Evolutionary conservation across 1,284 basidiomycete species (phyloP).

Genomic region (Volvariella volvacea): DNA sequence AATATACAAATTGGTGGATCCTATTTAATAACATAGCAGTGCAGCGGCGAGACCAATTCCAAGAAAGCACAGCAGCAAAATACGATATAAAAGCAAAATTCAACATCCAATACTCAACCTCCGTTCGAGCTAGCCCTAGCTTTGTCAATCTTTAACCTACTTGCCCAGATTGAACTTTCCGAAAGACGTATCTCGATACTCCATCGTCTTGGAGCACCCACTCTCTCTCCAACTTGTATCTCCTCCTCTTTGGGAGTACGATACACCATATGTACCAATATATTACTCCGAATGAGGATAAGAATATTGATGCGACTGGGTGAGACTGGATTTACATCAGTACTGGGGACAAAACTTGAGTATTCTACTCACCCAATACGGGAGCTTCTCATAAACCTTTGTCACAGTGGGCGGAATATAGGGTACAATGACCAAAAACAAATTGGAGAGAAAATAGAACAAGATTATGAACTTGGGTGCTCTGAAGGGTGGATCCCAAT

Average conservation of each 20-base stretch:
- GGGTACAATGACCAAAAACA: slow-evolving; percentile 54
- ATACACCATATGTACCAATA: slow-evolving; percentile 7
- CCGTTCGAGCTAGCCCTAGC: too few species aligned
- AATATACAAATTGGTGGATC: too few species aligned
- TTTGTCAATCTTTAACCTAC: too few species aligned
- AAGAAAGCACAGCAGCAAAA: too few species aligned
- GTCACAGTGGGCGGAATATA: slow-evolving; percentile 45
- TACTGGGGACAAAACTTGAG: slow-evolving; percentile 1
- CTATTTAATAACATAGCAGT: too few species aligned
- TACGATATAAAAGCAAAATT: too few species aligned
- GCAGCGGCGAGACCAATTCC: too few species aligned
- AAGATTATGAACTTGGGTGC: slow-evolving; percentile 40
- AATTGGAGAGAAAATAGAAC: slow-evolving; percentile 56
- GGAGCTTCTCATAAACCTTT: slow-evolving; percentile 46
- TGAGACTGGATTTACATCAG: slow-evolving; percentile 1
- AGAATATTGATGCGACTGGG: slow-evolving; percentile 1
- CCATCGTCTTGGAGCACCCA: slow-evolving; percentile 47
- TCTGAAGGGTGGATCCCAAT: slow-evolving; percentile 60
- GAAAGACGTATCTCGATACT: slow-evolving; percentile 36
- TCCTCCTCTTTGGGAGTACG: neutral
- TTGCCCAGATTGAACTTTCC: too few species aligned
- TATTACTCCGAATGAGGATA: slow-evolving; percentile 2
- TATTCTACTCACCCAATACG: slow-evolving; percentile 57
- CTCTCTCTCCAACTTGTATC: slow-evolving; percentile 11
- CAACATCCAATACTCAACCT: too few species aligned